Evolutionary conservation across 2,329 filamentous ascomycete genomes (phyloP).

Genomic region (Cadophora sp.): DNA sequence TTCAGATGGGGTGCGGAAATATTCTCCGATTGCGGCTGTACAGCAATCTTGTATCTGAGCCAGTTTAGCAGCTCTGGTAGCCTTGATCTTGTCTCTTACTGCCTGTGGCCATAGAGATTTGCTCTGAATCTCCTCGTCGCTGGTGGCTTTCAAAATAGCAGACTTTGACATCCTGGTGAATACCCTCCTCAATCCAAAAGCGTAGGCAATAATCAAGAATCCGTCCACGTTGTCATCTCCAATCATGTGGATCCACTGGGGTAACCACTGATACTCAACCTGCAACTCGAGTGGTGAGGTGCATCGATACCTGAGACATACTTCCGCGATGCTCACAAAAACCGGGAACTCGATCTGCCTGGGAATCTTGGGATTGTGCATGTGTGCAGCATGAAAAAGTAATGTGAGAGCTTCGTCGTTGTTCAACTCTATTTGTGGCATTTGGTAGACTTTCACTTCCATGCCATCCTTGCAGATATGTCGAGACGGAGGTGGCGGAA

Average conservation of each 20-base stretch:
- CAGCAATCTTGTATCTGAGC: slow-evolving; percentile 58
- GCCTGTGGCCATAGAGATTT: slow-evolving; percentile 54
- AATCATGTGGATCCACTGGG: slow-evolving; percentile 57
- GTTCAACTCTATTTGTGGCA: slow-evolving; percentile 59
- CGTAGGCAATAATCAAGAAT: slow-evolving; percentile 59
- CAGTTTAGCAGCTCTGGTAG: slow-evolving; percentile 56
- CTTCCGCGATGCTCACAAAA: slow-evolving; percentile 60
- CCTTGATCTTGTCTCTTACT: slow-evolving; percentile 57
- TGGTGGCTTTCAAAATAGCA: slow-evolving; percentile 54
- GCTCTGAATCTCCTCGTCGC: slow-evolving; percentile 51
- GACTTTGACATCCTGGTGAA: slow-evolving; percentile 59
- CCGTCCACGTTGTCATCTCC: slow-evolving; percentile 56
- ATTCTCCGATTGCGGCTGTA: slow-evolving; percentile 53
- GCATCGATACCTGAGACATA: slow-evolving; percentile 57
- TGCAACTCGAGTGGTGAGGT: slow-evolving; percentile 57
- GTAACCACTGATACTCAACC: slow-evolving; percentile 60
- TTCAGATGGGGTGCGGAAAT: slow-evolving; percentile 46
- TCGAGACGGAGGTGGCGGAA: slow-evolving; percentile 43
- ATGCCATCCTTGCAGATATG: slow-evolving; percentile 53
- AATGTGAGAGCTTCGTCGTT: slow-evolving; percentile 51
- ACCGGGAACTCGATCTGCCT: slow-evolving; percentile 54
- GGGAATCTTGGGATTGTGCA: slow-evolving; percentile 55
- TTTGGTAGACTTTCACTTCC: slow-evolving; percentile 56
- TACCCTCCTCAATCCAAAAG: slow-evolving; percentile 56
- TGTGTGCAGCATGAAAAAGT: slow-evolving; percentile 58